phyloP scores from a whole-genome alignment of 2,329 filamentous ascomycete species.

The Teratosphaeria viscida region DNA sequence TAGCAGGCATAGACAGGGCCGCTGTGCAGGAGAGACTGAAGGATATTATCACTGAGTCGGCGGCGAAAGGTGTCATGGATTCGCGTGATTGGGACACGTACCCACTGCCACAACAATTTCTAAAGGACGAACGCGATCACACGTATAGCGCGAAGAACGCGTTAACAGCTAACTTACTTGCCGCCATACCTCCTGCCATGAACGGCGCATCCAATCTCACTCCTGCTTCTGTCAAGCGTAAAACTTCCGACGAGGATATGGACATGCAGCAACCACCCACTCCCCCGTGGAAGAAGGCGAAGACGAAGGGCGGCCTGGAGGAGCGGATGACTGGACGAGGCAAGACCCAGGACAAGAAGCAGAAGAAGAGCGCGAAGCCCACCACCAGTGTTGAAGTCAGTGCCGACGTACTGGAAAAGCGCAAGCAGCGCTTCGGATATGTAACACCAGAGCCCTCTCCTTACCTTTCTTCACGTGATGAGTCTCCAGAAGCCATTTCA shows the following conservation, averaged over 20 bases:
- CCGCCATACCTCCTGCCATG: neutral
- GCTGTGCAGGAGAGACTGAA: constrained; percentile 83
- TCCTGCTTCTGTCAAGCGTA: constrained; percentile 57
- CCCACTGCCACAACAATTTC: constrained; percentile 75
- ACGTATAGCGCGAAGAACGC: constrained; percentile 20
- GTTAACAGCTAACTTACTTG: constrained; percentile 21
- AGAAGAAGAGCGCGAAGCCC: constrained; percentile 25
- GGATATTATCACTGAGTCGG: constrained; percentile 70
- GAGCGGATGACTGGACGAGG: constrained; percentile 60
- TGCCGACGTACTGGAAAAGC: constrained; percentile 74
- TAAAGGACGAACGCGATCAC: constrained; percentile 56
- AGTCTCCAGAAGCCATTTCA: constrained; percentile 32
- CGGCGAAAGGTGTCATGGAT: constrained; percentile 60
- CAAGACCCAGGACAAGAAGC: constrained; percentile 37
- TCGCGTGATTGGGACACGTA: constrained; percentile 72
- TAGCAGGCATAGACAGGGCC: constrained; percentile 33
- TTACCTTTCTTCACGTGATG: constrained; percentile 31
- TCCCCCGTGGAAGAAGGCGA: constrained; percentile 65
- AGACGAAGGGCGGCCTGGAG: constrained; percentile 49
- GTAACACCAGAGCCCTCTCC: constrained; percentile 44
- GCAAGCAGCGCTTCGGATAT: constrained; percentile 67
- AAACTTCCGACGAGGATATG: constrained; percentile 40
- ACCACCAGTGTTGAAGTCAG: constrained; percentile 42
- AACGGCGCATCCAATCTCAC: constrained; percentile 1
- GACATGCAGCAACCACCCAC: constrained; percentile 44